These are phyloP conservation scores for Neonectria coccinea DNA, from an alignment of 2,329 filamentous ascomycete species.

Conservation along the genomic window DNA sequence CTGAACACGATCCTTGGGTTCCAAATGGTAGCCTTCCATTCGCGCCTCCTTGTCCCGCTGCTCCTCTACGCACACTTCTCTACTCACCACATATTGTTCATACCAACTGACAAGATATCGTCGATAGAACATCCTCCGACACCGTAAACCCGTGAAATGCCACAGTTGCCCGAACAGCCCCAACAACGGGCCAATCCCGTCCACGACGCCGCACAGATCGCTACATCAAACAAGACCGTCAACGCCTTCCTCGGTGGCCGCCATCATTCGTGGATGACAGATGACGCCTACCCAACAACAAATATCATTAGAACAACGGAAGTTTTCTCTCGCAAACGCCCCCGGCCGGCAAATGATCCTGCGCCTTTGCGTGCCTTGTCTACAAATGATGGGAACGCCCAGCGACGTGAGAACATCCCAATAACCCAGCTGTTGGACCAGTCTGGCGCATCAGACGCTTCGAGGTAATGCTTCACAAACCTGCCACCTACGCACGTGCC, in stretches of 20 bases:
- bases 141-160: constrained; percentile 41
- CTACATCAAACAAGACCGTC: constrained; percentile 56
- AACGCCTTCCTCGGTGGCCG: constrained; percentile 54
- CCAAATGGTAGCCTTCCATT: constrained; percentile 31
- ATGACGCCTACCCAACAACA: constrained; percentile 25
- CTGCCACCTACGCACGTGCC: neutral
- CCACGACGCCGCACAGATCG: constrained; percentile 47
- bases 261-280: constrained; percentile 48
- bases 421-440: constrained; percentile 27
- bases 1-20: constrained; percentile 39
- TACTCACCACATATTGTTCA: neutral
- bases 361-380: constrained; percentile 10
- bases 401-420: constrained; percentile 22
- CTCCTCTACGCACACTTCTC: neutral
- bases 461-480: constrained; percentile 10
- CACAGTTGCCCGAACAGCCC: constrained; percentile 34
- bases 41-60: neutral
- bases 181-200: constrained; percentile 33
- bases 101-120: constrained; percentile 18
- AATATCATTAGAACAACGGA: constrained; percentile 16
- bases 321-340: constrained; percentile 40
- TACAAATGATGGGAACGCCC: constrained; percentile 29
- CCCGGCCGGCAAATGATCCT: constrained; percentile 28
- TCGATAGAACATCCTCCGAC: constrained; percentile 27
- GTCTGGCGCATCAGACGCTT: constrained; percentile 15